These are phyloP conservation scores for Penicillium palitans DNA, from an alignment of 2,329 filamentous ascomycete species.

Conservation along the genomic window DNA sequence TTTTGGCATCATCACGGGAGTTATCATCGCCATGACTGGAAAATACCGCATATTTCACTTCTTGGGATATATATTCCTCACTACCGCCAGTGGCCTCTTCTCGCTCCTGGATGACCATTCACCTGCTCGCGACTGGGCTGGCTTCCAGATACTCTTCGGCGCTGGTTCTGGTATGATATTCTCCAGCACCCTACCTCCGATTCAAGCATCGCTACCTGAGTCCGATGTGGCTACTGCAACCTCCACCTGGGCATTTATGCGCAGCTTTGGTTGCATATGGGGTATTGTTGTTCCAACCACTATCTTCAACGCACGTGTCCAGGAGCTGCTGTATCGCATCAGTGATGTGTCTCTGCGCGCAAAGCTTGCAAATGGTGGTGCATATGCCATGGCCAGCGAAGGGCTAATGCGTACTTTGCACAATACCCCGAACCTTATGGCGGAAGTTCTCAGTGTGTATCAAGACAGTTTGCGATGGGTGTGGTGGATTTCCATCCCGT, in stretches of 20 bases:
- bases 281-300: conserved; percentile 32
- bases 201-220: conserved; percentile 33
- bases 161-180: conserved; percentile 31
- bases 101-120: conserved; percentile 28
- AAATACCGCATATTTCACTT: conserved; percentile 35
- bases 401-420: conserved; percentile 1
- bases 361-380: conserved; percentile 19
- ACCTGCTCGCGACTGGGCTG: conserved; percentile 28
- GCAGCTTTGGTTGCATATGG: conserved; percentile 35
- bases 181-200: conserved; percentile 28
- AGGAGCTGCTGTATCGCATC: conserved; percentile 17
- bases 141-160: conserved; percentile 32
- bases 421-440: neutral
- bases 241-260: conserved; percentile 32
- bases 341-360: conserved; percentile 11
- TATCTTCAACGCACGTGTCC: conserved; percentile 33
- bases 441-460: conserved; percentile 38
- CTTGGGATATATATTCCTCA: conserved; percentile 29
- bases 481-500: conserved; percentile 40
- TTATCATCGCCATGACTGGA: conserved; percentile 36
- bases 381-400: conserved; percentile 25
- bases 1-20: conserved; percentile 32
- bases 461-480: conserved; percentile 37
- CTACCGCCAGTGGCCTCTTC: conserved; percentile 31
- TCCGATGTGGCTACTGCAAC: conserved; percentile 30